Conservation (phyloP, 2,329 filamentous ascomycete species). For the Pseudogymnoascus verrucosus region DNA sequence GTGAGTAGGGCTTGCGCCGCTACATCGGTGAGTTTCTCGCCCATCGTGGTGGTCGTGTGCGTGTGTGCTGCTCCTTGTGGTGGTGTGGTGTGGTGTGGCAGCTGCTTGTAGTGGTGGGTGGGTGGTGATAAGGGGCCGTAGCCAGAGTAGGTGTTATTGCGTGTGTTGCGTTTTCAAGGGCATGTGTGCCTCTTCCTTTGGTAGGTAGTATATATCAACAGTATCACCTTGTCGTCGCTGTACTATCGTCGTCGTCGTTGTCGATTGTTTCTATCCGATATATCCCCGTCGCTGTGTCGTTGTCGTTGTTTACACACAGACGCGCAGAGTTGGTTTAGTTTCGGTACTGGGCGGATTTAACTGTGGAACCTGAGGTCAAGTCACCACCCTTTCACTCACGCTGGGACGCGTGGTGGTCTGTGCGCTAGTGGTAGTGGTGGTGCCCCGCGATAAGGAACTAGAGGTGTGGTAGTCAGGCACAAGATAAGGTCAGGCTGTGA, state of each 20-base stretch:
- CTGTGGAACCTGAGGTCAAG: neutral
- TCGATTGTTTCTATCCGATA: neutral
- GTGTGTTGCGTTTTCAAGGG: neutral
- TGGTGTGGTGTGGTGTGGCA: neutral
- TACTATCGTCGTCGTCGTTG: neutral
- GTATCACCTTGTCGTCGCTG: neutral
- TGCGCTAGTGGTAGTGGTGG: neutral
- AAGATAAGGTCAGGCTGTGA: neutral
- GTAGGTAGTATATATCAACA: neutral
- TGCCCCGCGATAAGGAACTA: neutral
- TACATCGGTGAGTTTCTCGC: conserved; percentile 51
- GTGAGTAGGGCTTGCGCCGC: conserved; percentile 47
- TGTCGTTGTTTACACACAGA: neutral
- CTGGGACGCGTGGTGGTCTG: neutral
- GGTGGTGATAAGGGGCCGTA: neutral
- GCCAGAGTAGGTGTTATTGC: neutral
- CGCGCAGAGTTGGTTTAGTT: neutral
- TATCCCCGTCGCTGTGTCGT: neutral
- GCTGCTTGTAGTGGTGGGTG: neutral
- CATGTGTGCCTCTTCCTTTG: neutral
- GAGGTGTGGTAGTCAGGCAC: neutral
- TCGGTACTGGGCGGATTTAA: neutral
- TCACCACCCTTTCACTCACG: neutral
- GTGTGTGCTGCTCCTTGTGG: neutral
- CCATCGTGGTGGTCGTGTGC: conserved; percentile 31